Base-by-base conservation (phyloP, 108 stramenopile species). In the Craspedostauros australis region DNA sequence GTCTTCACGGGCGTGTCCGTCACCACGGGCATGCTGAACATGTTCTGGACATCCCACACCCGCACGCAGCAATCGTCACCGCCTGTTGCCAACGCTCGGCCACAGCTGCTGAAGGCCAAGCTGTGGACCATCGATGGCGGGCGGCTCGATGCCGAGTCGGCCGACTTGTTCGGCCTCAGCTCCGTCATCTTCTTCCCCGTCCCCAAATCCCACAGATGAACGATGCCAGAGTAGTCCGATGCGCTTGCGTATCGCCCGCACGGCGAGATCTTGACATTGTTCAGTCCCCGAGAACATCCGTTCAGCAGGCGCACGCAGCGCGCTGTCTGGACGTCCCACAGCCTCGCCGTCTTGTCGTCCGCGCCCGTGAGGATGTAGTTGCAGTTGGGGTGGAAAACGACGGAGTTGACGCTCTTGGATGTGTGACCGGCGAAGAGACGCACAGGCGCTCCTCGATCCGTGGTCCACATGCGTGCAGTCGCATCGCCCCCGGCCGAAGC, bases 301-400 rank as follows among this genome's bases (percentile, higher is more conserved):
- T 80, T 75, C 43, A 95, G 57, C 34, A 96, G 54, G 22, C 97
- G 80, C 1, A 96, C 90, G 49, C 92, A 94, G 23, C 79, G 79
- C 5, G 88, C 95, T 32, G 88, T 84, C 38, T 91, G 87, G 46
- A 99, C 76, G 61, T 99, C 96, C 95, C 94, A 99, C 46, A 96
- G 72, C 27, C 98, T 72, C 21, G 80, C 86, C 3, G 96, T 96
- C 60, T 83, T 91, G 57, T 97, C 98, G 40, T 86, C 86, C 48
- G 81, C 66, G 4, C 91, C 95, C 11, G 94, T 95, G 21, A 90
- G 52, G 29, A 97, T 73, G 46, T 96, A 99, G 72, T 93, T 94
- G 74, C 75, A 73, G 58, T 97, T 97, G 5, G 98, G 96, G 71
- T 99, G 96, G 80, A 90, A 96, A 11, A 64, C 66, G 11, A 95